Conservation (phyloP, 305 asterid genomes). For the Fraxinus velutina region DNA sequence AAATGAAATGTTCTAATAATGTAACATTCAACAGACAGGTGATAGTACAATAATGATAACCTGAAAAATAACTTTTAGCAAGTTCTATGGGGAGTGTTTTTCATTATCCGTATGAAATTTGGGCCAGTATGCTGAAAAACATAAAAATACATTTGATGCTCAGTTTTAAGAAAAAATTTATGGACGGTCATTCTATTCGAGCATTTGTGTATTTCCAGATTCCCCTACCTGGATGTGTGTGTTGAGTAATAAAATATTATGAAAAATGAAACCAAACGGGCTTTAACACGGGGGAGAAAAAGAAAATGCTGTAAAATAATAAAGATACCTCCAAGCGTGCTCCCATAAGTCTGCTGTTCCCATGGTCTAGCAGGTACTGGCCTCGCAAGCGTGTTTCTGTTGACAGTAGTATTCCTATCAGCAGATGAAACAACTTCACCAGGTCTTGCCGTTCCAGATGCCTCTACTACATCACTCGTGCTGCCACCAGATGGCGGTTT, state of each 20-base stretch:
- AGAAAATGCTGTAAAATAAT: not conserved
- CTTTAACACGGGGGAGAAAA: not conserved
- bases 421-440: slow-evolving; percentile 76
- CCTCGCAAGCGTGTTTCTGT: slow-evolving; percentile 55
- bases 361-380: slow-evolving; percentile 90
- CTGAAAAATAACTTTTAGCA: not conserved
- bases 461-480: slow-evolving; percentile 85
- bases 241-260: not conserved
- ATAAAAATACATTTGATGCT: not conserved
- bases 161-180: not conserved
- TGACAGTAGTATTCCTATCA: slow-evolving; percentile 41
- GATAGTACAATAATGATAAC: not conserved
- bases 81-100: not conserved
- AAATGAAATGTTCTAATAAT: not conserved
- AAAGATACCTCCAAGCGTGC: slow-evolving; percentile 62
- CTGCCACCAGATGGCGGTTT: slow-evolving; percentile 82
- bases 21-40: not conserved
- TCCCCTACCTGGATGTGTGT: not conserved
- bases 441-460: slow-evolving; percentile 88
- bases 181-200: not conserved
- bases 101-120: not conserved
- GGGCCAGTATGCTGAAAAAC: not conserved
- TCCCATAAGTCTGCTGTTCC: slow-evolving; percentile 78
- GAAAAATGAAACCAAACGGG: not conserved
- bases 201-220: not conserved